phyloP scores from a whole-genome alignment of 163 green algal species.

The Chlorella variabilis region DNA sequence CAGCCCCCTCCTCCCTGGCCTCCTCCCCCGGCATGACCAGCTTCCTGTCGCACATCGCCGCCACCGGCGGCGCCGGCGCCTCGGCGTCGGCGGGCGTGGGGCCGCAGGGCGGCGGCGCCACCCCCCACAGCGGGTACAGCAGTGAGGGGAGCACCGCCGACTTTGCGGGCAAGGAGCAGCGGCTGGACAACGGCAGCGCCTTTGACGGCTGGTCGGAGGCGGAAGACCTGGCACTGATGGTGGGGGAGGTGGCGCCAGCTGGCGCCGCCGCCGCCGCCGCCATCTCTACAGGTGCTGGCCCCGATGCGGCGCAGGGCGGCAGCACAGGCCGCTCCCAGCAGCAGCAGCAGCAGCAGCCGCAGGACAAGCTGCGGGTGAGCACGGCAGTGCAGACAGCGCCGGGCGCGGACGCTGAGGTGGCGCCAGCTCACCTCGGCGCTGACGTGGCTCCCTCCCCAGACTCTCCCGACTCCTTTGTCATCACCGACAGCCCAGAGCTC shows the following conservation, averaged over 20 bases:
- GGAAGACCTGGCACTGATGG: slow-evolving; percentile 31
- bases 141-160: slow-evolving; percentile 8
- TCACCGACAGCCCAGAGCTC: not conserved
- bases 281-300: not conserved
- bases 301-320: not conserved
- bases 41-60: slow-evolving; percentile 17
- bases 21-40: slow-evolving; percentile 30
- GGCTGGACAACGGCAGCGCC: slow-evolving; percentile 24
- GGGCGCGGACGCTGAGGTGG: not conserved
- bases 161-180: slow-evolving; percentile 29
- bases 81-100: not conserved
- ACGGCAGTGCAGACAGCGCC: slow-evolving; percentile 19
- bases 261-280: not conserved
- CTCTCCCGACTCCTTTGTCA: slow-evolving; percentile 12
- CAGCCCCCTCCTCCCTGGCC: slow-evolving; percentile 33
- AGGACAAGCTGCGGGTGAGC: not conserved
- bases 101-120: not conserved
- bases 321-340: not conserved
- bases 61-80: slow-evolving; percentile 4
- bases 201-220: slow-evolving; percentile 42
- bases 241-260: not conserved
- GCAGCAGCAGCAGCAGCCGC: not conserved
- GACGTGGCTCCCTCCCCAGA: not conserved
- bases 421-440: not conserved
- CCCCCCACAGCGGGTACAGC: not conserved